Conservation (phyloP, 345 rosid genomes). For the Pelargonium nanum region DNA sequence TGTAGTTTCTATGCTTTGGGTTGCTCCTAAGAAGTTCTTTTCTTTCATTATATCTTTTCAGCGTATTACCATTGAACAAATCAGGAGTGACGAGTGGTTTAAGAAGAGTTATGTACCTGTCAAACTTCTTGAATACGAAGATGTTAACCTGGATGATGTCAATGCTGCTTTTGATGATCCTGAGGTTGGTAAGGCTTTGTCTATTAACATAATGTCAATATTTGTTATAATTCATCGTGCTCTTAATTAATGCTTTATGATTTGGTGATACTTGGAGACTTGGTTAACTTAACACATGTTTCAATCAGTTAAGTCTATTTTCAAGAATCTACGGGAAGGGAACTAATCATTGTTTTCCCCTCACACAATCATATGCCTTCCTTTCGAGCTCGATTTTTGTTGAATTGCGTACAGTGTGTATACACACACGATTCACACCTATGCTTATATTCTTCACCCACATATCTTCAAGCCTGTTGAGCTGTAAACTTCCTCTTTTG, state of each 20-base stretch:
- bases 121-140: conserved; percentile 66
- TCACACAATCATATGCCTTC: too few species aligned
- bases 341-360: too few species aligned
- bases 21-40: conserved; percentile 10
- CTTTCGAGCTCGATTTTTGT: too few species aligned
- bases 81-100: conserved; percentile 80
- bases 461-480: too few species aligned
- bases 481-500: too few species aligned
- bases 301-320: too few species aligned
- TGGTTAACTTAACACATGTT: too few species aligned
- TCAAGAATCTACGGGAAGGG: too few species aligned
- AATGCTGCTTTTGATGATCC: conserved; percentile 85
- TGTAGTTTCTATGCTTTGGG: conserved; percentile 4
- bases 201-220: not conserved
- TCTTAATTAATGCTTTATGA: not conserved
- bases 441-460: too few species aligned
- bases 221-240: not conserved
- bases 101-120: conserved; percentile 53
- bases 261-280: not conserved
- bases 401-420: too few species aligned
- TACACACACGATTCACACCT: too few species aligned
- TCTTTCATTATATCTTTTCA: conserved; percentile 33
- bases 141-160: conserved; percentile 86
- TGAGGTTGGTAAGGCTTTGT: conserved; percentile 45
- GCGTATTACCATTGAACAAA: conserved; percentile 77